Evolutionary conservation across 208 protist genomes (phyloP), one percentile per base, ranked within the genome.

Genomic region (Hexamita inflata): DNA sequence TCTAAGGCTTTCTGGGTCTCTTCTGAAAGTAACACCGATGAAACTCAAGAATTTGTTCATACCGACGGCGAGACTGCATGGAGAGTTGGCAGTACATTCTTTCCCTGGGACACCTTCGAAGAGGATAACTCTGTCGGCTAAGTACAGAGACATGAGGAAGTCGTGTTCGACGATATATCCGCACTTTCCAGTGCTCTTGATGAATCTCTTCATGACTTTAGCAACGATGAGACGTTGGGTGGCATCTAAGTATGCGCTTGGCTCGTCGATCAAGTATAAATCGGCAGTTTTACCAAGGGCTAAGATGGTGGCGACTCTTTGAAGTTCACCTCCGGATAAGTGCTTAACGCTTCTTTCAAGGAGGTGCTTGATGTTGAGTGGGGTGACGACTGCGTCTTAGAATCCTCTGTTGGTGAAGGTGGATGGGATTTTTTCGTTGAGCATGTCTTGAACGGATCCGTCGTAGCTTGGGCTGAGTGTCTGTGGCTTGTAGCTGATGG

Each of bases 111-210:
- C 85, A 80, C 96, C 96, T 24, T 96, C 91, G 84, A 98, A 99
- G 39, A 99, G 94, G 68, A 99, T 91, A 59, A 99, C 96, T 70
- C 90, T 86, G 83, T 99, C 95, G 29, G 96, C 96, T 39, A 99
- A 87, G 84, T 99, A 99, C 24, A 95, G 98, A 66, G 94, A 94
- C 95, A 99, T 98, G 82, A 99, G 97, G 84, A 99, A 99, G 84
- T 99, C 96, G 88, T 99, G 96, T 86, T 99, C 96, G 41, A 99
- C 96, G 79, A 99, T 89, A 85, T 99, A 99, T 24, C 92, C 95
- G 73, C 94, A 96, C 81, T 95, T 94, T 85, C 97, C 96, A 62
- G 91, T 86, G 87, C 98, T 93, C 42, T 98, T 87, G 78, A 99
- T 98, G 84, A 96, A 98, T 67, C 83, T 4, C 68, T 83, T 86